These are phyloP conservation scores for Starmerella riodocensis DNA, from an alignment of 805 yeast species.

Conservation along the genomic window DNA sequence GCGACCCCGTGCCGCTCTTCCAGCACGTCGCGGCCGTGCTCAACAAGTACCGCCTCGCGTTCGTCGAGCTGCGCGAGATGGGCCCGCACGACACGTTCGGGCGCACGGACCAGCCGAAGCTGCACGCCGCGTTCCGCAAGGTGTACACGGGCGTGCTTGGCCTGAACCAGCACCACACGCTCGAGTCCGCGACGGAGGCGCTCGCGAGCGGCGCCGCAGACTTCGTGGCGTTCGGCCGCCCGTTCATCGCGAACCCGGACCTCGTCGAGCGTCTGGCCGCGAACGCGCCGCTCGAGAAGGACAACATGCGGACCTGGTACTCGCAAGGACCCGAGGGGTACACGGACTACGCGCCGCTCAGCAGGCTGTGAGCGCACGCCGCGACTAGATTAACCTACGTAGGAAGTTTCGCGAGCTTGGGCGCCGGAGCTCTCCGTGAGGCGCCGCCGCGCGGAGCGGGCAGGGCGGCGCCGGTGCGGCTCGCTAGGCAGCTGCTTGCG, in stretches of 20 bases:
- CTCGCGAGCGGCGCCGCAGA: slow-evolving; percentile 13
- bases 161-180: slow-evolving; percentile 13
- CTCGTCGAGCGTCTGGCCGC: slow-evolving; percentile 33
- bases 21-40: slow-evolving; percentile 20
- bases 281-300: slow-evolving; percentile 32
- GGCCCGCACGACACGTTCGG: slow-evolving; percentile 26
- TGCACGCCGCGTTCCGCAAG: slow-evolving; percentile 9
- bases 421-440: too few relatives aligned
- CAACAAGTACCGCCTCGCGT: slow-evolving; percentile 34
- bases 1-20: slow-evolving; percentile 26
- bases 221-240: slow-evolving; percentile 35
- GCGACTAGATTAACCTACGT: too few relatives aligned
- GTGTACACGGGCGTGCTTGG: slow-evolving; percentile 16
- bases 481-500: too few relatives aligned
- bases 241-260: slow-evolving; percentile 44
- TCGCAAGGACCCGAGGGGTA: slow-evolving; percentile 31
- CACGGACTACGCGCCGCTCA: too few relatives aligned
- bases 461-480: too few relatives aligned
- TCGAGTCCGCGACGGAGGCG: slow-evolving; percentile 14
- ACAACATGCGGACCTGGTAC: slow-evolving; percentile 38
- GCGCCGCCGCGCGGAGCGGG: too few relatives aligned
- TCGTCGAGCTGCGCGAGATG: slow-evolving; percentile 36
- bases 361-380: too few relatives aligned
- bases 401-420: too few relatives aligned
- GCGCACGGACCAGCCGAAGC: slow-evolving; percentile 5